Conservation (phyloP, 2,329 filamentous ascomycete species). For the Simplicillium aogashimaense region DNA sequence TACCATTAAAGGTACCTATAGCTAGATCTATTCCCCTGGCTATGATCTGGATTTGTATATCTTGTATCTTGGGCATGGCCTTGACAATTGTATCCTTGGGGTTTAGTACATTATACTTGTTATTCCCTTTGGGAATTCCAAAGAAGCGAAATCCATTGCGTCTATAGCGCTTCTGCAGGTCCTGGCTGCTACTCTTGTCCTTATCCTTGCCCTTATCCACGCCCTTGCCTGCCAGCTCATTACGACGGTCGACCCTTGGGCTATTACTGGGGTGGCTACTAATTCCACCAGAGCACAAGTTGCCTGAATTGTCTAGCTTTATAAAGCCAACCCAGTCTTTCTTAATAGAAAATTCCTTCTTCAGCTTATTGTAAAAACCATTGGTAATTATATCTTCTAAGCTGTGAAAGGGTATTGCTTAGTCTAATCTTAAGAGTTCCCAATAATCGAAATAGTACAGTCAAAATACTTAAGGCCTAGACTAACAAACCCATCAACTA, state of each 20-base stretch:
- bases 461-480: constrained; percentile 2
- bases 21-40: neutral
- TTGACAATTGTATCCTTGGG: constrained; percentile 5
- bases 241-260: too few species aligned
- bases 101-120: constrained; percentile 2
- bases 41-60: neutral
- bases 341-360: neutral
- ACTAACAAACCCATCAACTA: neutral
- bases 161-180: too few species aligned
- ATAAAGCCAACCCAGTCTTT: neutral
- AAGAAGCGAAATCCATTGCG: too few species aligned
- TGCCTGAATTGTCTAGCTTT: too few species aligned
- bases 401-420: constrained; percentile 1
- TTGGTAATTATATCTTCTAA: neutral
- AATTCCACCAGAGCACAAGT: too few species aligned
- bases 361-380: constrained; percentile 1
- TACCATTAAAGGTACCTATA: neutral
- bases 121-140: neutral
- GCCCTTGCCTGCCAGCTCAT: too few species aligned
- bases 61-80: constrained; percentile 2
- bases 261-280: too few species aligned
- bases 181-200: too few species aligned
- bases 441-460: neutral
- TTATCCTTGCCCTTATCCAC: too few species aligned
- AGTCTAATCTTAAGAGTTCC: neutral